Conservation (phyloP, 1,284 basidiomycete species). For the Paramarasmius palmivorus region DNA sequence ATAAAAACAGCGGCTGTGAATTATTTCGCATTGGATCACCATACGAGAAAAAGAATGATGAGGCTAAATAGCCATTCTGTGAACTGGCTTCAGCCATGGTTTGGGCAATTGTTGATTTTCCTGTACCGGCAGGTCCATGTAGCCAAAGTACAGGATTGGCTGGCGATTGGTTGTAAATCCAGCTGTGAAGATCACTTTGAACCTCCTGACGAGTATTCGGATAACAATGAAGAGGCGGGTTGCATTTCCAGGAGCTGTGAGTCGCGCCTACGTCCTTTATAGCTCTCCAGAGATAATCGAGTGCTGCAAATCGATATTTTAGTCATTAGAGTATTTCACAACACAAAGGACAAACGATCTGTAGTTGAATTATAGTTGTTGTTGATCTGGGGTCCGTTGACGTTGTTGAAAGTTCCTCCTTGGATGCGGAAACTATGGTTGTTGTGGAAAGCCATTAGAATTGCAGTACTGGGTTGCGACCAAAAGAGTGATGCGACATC, state of each 20-base stretch:
- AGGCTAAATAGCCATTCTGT: conserved; percentile 6
- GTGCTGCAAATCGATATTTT: not conserved
- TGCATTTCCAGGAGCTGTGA: conserved; percentile 1
- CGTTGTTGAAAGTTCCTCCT: too few relatives aligned
- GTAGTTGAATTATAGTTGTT: too few relatives aligned
- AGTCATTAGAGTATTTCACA: too few relatives aligned
- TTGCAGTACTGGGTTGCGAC: too few relatives aligned
- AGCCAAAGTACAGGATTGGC: conserved; percentile 16
- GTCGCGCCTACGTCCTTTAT: not conserved
- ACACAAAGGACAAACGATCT: too few relatives aligned
- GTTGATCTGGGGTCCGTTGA: too few relatives aligned
- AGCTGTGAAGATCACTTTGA: conserved; percentile 11
- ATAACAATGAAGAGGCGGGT: conserved; percentile 10
- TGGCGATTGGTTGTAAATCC: conserved; percentile 5
- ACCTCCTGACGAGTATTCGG: conserved; percentile 15
- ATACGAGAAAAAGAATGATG: conserved; percentile 20
- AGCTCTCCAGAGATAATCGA: not conserved
- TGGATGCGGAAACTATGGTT: too few relatives aligned
- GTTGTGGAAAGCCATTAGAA: too few relatives aligned
- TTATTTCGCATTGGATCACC: conserved; percentile 4
- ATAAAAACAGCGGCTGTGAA: not conserved
- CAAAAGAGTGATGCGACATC: too few relatives aligned
- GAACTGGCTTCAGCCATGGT: conserved; percentile 15
- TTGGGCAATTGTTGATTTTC: conserved; percentile 21
- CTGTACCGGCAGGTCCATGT: conserved; percentile 17